Evolutionary conservation across 106 monocot genomes (phyloP).

Genomic region (Agapanthus africanus): DNA sequence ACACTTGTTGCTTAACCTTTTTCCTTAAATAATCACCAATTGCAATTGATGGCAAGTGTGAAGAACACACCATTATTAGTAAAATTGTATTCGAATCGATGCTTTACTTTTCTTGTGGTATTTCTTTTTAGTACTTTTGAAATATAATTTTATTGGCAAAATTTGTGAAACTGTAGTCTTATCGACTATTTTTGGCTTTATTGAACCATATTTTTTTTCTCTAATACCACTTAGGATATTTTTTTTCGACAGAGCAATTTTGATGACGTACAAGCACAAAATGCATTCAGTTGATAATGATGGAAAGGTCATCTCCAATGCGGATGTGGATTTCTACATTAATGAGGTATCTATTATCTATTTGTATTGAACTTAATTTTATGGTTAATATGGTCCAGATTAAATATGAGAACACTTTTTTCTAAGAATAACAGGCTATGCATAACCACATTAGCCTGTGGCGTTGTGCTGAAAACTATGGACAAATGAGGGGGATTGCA

Average conservation of each 20-base stretch:
- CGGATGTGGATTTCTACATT: conserved; percentile 84
- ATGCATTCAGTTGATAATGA: conserved; percentile 73
- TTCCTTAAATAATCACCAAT: too few species aligned
- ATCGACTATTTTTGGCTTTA: not conserved
- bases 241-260: conserved; percentile 61
- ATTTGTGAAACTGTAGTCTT: too few species aligned
- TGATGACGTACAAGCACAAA: conserved; percentile 98
- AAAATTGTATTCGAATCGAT: too few species aligned
- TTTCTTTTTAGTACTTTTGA: too few species aligned
- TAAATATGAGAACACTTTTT: not conserved
- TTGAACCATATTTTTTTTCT: too few species aligned
- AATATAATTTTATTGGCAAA: too few species aligned
- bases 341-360: conserved; percentile 39
- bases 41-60: too few species aligned
- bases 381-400: not conserved
- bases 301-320: conserved; percentile 76
- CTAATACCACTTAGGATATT: too few species aligned
- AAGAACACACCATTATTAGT: too few species aligned
- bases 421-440: not conserved
- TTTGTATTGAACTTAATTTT: not conserved
- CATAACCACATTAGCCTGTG: not conserved
- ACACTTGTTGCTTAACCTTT: too few species aligned
- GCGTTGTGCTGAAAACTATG: not conserved
- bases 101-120: too few species aligned
- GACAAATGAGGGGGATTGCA: too few species aligned